Conservation (phyloP, 1,284 basidiomycete genomes). For the Blastosporella zonata region DNA sequence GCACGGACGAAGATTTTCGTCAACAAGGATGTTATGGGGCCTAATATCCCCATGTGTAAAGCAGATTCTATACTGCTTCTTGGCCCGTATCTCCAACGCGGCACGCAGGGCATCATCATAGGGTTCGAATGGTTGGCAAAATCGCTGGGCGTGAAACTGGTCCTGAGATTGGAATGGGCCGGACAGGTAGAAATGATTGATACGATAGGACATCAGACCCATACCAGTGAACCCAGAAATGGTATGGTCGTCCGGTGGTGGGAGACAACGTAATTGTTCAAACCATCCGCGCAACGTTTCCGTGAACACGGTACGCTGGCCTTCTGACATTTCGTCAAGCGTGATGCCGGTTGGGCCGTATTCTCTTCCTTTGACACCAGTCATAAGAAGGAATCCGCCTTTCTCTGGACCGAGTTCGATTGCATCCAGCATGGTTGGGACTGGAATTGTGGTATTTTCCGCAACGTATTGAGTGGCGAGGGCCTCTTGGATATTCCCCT, state of each 20-base stretch:
- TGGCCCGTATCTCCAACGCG: too few relatives aligned
- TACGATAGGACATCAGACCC: background rate
- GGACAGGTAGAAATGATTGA: background rate
- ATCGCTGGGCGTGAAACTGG: background rate
- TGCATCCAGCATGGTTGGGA: background rate
- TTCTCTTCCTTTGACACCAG: background rate
- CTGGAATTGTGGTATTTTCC: background rate
- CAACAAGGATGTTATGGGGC: too few relatives aligned
- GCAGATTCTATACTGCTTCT: too few relatives aligned
- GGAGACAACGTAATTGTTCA: background rate
- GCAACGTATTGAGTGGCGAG: background rate
- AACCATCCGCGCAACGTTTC: background rate
- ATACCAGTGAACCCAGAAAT: background rate
- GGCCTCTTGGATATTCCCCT: background rate
- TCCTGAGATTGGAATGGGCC: background rate
- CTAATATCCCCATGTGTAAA: too few relatives aligned
- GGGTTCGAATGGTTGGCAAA: too few relatives aligned
- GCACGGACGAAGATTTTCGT: too few relatives aligned
- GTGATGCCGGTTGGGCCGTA: background rate
- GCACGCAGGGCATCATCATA: too few relatives aligned
- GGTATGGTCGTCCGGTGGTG: background rate
- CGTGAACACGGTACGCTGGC: background rate
- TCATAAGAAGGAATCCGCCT: background rate
- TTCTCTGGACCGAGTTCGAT: background rate
- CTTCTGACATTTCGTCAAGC: background rate